A percentile compares a stretch with the other conserved stretches of the same genome.
Conservation (phyloP, 495 filamentous ascomycete genomes). For the Tuber melanosporum region DNA sequence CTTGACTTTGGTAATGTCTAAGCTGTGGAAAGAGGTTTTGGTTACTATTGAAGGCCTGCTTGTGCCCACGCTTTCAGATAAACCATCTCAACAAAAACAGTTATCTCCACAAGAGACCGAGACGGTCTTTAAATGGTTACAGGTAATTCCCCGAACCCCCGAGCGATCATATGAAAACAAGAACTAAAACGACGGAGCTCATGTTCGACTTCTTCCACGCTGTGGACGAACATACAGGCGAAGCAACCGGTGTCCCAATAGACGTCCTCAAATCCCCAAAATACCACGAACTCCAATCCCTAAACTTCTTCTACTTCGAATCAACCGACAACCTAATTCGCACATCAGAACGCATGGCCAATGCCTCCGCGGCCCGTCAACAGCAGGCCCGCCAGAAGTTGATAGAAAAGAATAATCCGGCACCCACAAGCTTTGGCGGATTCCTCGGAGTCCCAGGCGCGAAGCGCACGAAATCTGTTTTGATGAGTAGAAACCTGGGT, state of each 20-base stretch:
- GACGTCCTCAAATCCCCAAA: slow-evolving; percentile 93
- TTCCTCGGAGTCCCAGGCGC: slow-evolving; percentile 64
- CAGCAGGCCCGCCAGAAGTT: slow-evolving; percentile 54
- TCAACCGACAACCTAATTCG: slow-evolving; percentile 84
- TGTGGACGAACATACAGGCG: slow-evolving; percentile 75
- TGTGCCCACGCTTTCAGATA: slow-evolving; percentile 92
- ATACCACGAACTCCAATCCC: slow-evolving; percentile 89
- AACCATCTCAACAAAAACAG: slow-evolving; percentile 79
- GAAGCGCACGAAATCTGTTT: slow-evolving; percentile 81
- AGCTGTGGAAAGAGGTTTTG: slow-evolving; percentile 96
- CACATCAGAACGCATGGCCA: slow-evolving; percentile 89
- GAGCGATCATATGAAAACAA: slow-evolving; percentile 6
- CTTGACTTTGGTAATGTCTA: slow-evolving; percentile 95
- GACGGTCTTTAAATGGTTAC: slow-evolving; percentile 89
- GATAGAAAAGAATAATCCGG: slow-evolving; percentile 27
- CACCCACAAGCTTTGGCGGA: slow-evolving; percentile 52
- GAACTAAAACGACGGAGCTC: slow-evolving; percentile 48
- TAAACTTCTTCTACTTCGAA: slow-evolving; percentile 99
- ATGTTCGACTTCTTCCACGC: slow-evolving; percentile 95
- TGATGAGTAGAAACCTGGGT: slow-evolving; percentile 88
- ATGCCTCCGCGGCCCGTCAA: slow-evolving; percentile 70
- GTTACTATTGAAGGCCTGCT: slow-evolving; percentile 82
- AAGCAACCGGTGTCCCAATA: slow-evolving; percentile 76
- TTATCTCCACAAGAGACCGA: slow-evolving; percentile 87
- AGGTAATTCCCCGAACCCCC: slow-evolving; percentile 21